These are phyloP conservation scores for Ogataea naganishii DNA, from an alignment of 805 yeast genomes.

Conservation along the genomic window DNA sequence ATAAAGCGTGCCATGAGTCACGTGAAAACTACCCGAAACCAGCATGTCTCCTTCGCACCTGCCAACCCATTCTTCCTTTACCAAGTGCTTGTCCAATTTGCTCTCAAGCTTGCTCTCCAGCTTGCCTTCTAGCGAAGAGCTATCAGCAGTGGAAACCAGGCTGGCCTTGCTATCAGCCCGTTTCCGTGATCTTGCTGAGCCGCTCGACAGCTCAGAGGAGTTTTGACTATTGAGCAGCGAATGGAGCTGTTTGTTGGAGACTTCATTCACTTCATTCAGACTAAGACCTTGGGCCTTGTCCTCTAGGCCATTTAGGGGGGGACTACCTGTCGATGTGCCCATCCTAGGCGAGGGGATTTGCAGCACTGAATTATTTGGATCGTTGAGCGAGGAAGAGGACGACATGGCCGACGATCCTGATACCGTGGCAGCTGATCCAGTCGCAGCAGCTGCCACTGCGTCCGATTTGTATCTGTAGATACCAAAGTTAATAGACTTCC, in stretches of 20 bases:
- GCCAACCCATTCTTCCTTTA: slow-evolving; percentile 45
- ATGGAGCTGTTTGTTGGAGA: slow-evolving; percentile 19
- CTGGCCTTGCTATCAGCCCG: slow-evolving; percentile 3
- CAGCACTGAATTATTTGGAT: too few relatives aligned
- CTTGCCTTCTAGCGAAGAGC: slow-evolving; percentile 14
- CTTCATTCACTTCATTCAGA: slow-evolving; percentile 21
- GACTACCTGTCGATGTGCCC: neutral
- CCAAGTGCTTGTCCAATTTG: slow-evolving; percentile 44
- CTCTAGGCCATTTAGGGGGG: neutral
- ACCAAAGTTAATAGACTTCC: slow-evolving; percentile 41
- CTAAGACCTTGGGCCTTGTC: slow-evolving; percentile 16
- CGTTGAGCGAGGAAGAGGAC: too few relatives aligned
- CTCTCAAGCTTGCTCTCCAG: slow-evolving; percentile 32
- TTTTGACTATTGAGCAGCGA: slow-evolving; percentile 3
- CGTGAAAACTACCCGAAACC: slow-evolving; percentile 53
- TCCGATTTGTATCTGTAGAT: slow-evolving; percentile 21
- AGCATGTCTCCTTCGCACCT: slow-evolving; percentile 51
- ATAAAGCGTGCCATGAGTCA: slow-evolving; percentile 56
- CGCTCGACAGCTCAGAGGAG: neutral
- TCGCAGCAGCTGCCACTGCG: slow-evolving; percentile 5
- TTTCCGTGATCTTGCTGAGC: slow-evolving; percentile 5
- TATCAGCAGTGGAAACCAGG: slow-evolving; percentile 7
- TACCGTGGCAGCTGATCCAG: slow-evolving; percentile 1
- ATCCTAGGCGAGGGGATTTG: too few relatives aligned
- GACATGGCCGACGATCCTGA: slow-evolving; percentile 7